These are phyloP conservation scores for Corylus avellana DNA, from an alignment of 306 rosid genomes.

Conservation along the genomic window DNA sequence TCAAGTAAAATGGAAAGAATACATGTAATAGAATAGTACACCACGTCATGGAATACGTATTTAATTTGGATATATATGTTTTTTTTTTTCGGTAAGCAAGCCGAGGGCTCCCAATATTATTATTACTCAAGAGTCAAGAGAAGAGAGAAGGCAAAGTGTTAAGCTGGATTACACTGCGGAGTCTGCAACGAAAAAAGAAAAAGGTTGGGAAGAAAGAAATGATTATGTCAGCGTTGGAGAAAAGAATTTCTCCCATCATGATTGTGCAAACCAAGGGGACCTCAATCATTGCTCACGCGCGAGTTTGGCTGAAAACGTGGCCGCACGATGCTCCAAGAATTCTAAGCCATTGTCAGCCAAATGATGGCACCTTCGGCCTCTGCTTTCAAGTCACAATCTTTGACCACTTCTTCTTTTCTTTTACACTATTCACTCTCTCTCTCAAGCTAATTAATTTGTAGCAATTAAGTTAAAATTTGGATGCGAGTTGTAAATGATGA, in stretches of 20 bases:
- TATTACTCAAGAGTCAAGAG: too few relatives aligned
- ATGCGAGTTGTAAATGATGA: slow-evolving; percentile 2
- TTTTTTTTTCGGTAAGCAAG: too few relatives aligned
- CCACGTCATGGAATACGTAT: too few relatives aligned
- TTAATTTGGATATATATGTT: too few relatives aligned
- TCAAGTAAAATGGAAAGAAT: too few relatives aligned
- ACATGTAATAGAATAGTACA: too few relatives aligned
- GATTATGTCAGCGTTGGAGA: neutral
- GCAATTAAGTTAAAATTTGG: neutral
- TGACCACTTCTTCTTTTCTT: slow-evolving; percentile 33
- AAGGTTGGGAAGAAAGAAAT: neutral
- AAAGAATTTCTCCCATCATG: slow-evolving; percentile 14
- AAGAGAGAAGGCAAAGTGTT: neutral
- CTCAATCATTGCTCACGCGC: slow-evolving; percentile 79
- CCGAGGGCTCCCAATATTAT: too few relatives aligned
- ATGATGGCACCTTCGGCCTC: slow-evolving; percentile 42
- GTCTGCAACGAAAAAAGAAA: neutral
- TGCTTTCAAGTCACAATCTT: slow-evolving; percentile 38
- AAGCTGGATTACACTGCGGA: neutral
- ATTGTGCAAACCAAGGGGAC: slow-evolving; percentile 47
- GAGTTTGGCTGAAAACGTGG: slow-evolving; percentile 52
- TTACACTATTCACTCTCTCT: neutral
- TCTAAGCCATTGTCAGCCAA: slow-evolving; percentile 31
- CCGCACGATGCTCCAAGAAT: slow-evolving; percentile 45
- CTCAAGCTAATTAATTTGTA: neutral